Evolutionary conservation across 2,329 filamentous ascomycete genomes (phyloP).

Genomic region (Albophoma yamanashiensis): DNA sequence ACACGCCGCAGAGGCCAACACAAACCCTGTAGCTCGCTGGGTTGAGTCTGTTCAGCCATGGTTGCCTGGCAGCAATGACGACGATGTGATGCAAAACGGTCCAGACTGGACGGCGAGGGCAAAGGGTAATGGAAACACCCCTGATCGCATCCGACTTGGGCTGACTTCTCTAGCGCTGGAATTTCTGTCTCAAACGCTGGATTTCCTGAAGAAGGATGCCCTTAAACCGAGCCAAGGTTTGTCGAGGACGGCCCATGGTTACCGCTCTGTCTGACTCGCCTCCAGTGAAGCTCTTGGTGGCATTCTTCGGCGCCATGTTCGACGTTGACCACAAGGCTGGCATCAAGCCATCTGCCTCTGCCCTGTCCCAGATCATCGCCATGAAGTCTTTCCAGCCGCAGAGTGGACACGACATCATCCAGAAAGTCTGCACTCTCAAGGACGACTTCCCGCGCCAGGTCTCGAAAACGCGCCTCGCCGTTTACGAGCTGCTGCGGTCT

Average conservation of each 20-base stretch:
- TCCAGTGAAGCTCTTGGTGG: conserved; percentile 33
- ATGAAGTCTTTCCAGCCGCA: conserved; percentile 42
- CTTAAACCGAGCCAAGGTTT: conserved; percentile 40
- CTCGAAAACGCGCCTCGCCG: conserved; percentile 37
- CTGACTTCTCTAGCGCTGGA: conserved; percentile 31
- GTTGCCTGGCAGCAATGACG: conserved; percentile 34
- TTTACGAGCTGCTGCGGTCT: conserved; percentile 37
- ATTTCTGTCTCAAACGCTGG: conserved; percentile 45
- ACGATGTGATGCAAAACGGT: conserved; percentile 24
- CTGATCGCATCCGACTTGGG: neutral
- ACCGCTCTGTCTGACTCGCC: neutral
- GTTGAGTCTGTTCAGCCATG: conserved; percentile 44
- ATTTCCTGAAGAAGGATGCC: conserved; percentile 31
- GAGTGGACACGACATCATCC: conserved; percentile 36
- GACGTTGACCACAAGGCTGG: conserved; percentile 50
- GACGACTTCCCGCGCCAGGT: conserved; percentile 47
- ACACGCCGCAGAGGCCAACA: conserved; percentile 28
- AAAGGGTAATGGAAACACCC: conserved; percentile 25
- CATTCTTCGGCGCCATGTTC: conserved; percentile 49
- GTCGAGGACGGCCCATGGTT: neutral
- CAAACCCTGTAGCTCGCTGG: conserved; percentile 40
- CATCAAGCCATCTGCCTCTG: conserved; percentile 41
- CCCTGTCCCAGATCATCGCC: conserved; percentile 34
- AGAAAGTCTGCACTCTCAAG: conserved; percentile 36
- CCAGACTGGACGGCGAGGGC: conserved; percentile 43